Evolutionary conservation across 164 flowering plant species (phyloP).

Genomic region (Brasenia schreberi): DNA sequence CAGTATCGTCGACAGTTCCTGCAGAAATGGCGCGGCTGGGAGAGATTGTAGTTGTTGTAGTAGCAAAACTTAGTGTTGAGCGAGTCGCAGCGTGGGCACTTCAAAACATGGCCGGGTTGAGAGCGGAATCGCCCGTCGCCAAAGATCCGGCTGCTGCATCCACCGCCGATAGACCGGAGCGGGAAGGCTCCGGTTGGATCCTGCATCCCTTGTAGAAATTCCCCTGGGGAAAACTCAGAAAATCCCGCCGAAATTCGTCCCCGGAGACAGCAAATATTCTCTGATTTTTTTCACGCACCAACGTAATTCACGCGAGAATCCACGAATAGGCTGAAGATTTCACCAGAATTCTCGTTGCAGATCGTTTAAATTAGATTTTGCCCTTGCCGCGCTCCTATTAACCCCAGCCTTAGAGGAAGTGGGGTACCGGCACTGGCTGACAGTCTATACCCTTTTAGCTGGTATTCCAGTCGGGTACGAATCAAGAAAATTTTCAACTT

Average conservation of each 20-base stretch:
- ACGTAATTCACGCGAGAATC: too few species aligned
- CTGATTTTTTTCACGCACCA: too few species aligned
- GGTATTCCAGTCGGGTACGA: too few species aligned
- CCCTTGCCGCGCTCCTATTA: not conserved
- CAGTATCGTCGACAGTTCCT: constrained; percentile 1
- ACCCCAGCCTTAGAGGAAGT: too few species aligned
- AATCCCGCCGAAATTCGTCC: not conserved
- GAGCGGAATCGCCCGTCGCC: not conserved
- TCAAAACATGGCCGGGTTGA: not conserved
- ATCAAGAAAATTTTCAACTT: not conserved
- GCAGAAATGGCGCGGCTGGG: constrained; percentile 82
- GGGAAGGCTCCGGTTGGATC: not conserved
- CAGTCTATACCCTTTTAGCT: too few species aligned
- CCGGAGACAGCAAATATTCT: not conserved
- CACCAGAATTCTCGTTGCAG: too few species aligned
- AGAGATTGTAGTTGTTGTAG: constrained; percentile 94
- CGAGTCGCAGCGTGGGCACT: constrained; percentile 31
- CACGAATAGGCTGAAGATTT: too few species aligned
- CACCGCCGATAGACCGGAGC: not conserved
- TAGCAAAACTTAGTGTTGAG: constrained; percentile 86
- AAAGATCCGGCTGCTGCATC: not conserved
- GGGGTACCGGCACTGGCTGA: too few species aligned
- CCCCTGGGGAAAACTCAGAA: too few species aligned
- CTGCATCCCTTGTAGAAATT: not conserved
- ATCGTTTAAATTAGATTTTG: not conserved